Percentiles rank a stretch among this genome's conserved stretches.
These are phyloP conservation scores for Aspergillus leporis DNA, from an alignment of 495 filamentous ascomycete species.

Conservation along the genomic window DNA sequence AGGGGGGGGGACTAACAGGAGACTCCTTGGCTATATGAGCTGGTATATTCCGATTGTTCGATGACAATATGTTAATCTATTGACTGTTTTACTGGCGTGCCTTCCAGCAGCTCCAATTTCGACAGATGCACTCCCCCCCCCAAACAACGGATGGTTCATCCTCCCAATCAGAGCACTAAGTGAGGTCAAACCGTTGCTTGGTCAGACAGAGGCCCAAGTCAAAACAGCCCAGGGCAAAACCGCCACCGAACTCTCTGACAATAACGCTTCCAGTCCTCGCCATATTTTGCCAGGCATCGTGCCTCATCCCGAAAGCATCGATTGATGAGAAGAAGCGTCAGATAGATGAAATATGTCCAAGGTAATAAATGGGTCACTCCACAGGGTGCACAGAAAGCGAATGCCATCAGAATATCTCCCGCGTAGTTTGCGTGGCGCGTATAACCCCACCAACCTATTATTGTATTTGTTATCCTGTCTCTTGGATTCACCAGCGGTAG, in stretches of 20 bases:
- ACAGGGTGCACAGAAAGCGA: slow-evolving; percentile 43
- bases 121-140: too few species aligned
- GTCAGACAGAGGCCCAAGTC: too few species aligned
- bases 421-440: slow-evolving; percentile 51
- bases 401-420: slow-evolving; percentile 46
- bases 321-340: slow-evolving; percentile 27
- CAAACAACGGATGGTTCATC: too few species aligned
- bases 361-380: slow-evolving; percentile 40
- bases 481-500: too few species aligned
- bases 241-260: slow-evolving; percentile 44
- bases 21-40: too few species aligned
- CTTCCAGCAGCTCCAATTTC: too few species aligned
- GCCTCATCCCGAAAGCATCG: slow-evolving; percentile 34
- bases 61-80: too few species aligned
- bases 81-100: too few species aligned
- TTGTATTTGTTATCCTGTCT: background rate
- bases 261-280: slow-evolving; percentile 44
- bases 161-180: too few species aligned
- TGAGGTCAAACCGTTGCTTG: too few species aligned
- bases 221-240: slow-evolving; percentile 45
- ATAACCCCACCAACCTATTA: slow-evolving; percentile 46
- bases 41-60: too few species aligned
- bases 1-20: too few species aligned
- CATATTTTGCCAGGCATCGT: slow-evolving; percentile 46
- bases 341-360: slow-evolving; percentile 49